Evolutionary conservation across 768 basidiomycete species (phyloP), one percentile per base, ranked within the genome.

Genomic region (Strobilomyces dryophilus): DNA sequence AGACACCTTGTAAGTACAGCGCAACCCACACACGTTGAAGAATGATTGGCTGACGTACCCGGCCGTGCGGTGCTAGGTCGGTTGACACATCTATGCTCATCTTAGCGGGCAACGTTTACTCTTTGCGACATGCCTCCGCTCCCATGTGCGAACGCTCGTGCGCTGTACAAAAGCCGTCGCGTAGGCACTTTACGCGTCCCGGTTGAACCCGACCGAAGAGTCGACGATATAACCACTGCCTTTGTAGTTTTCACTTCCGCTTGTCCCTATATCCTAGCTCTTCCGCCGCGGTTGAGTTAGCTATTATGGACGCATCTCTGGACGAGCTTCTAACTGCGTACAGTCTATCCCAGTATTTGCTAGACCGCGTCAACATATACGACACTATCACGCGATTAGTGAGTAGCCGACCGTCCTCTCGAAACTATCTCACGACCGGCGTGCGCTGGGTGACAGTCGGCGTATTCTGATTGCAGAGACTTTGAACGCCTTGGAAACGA

Each of bases 361-460:
- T 66, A 18, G 66, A 66, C 45, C 58, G 63, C 14, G 14, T 48
- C 56, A 67, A 65, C 20, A 66, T 66, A 44, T 61, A 67, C 21
- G 65, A 66, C 35, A 66, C 60, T 24, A 63, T 66, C 45, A 59
- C 58, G 11, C 60, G 65, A 39, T 18, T 66, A 53, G 65, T 66
- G 45, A 48, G 65, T 47, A 29, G n/a, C 26, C 21, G 31, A 21
- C 29, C 27, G 14, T 39, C 37, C 4, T 26, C 17, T 34, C 15
- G 5, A 27, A 37, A 29, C 15, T 7, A 26, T 26, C 12, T 40
- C 17, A 14, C 36, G 47, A 45, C 29, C 7, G 11, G 3, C n/a
- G 18, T 35, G 10, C 18, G 9, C 35, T 32, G 26, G 24, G 46
- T 9, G 7, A 51, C 15, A 66, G 65, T 51, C 60, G 18, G 58